Base-by-base conservation (phyloP, 106 monocot species). In the Agapanthus africanus region DNA sequence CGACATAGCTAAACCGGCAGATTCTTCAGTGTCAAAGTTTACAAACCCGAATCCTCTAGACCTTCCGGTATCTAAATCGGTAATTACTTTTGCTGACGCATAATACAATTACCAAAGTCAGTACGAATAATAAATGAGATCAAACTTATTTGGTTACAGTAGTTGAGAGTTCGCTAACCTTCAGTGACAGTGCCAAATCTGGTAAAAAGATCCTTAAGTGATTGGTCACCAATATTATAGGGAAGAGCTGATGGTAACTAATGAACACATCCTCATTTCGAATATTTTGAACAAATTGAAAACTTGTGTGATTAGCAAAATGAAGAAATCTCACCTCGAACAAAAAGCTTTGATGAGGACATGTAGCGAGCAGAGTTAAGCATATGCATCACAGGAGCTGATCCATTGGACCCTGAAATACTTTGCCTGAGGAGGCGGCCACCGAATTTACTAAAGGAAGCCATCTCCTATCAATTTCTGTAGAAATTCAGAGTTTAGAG, bases 1-100 rank as follows among this genome's bases (percentile, higher is more conserved):
- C 35, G 84, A 80, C 63, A 84, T 14, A 31, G 95, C 95, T 40
- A 50, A 37, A 14, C 40, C 76, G 19, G 95, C 91, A 72, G 81
- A 56, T 54, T 97, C 95, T 19, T 69, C 69, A 32, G 37, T 73
- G 15, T 84, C 77, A 64, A 82, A 97, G 62, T 34, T 80, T 8
- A 97, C 88, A 82, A 97, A 97, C 11, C 95, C 95, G 74, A 91
- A 97, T 19, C 95, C 95, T 70, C 84, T 88, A 11, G 95, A 97
- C 72, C 84, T 88, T 52, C 95, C 95, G 32, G 82, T 76, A 8
- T 88, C 88, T 77, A 91, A 82, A 41, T 97, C 95, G 1, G 73
- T 80, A 27, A 97, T 97, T 42, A 97, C 82, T 63, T 73, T 79
- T 14, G 87, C 95, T 97, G 85, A 40, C 37, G 23, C n/a, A 34